Base-by-base conservation (phyloP, 2,329 filamentous ascomycete species). In the Phyllosticta paracitricarpa region DNA sequence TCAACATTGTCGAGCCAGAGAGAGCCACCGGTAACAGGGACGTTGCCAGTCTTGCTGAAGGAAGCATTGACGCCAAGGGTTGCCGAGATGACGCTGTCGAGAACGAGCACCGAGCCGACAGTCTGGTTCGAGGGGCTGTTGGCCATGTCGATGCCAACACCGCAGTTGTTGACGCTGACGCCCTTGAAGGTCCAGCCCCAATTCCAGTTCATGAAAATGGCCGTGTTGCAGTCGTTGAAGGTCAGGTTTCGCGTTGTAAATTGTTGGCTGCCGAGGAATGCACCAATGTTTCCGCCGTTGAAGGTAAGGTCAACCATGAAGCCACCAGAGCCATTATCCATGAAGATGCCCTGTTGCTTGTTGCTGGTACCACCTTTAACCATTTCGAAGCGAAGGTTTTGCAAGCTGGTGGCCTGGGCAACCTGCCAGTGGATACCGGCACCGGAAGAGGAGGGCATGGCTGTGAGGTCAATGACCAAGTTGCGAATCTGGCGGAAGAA, bases 1-100 rank as follows among this genome's bases (percentile, higher is more conserved):
- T 97, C 91, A 35, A 95, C 89, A 67, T 97, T 97, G 76, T 96
- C 89, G 10, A 97, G 75, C 66, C 96, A 82, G 54, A 97, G 82
- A 14, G 89, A 90, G 63, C 89, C 90, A 69, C 91, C 93, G 67
- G 89, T 89, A 61, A 81, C 76, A 24, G 84, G 81, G 62, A 86
- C 81, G 61, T 82, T 84, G 66, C 82, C 81, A 76, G 87, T 89
- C 40, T 48, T 48, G 9, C 85, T 81, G 62, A 89, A 96, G 1
- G 87, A 84, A 26, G 91, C 93, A 67, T 84, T 84, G 68, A 97
- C 81, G 66, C 89, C 93, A 60, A 90, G 82, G 1, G 89, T 93
- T 75, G 89, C 87, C 65, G 80, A 82, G 68, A 97, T 84, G 66
- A 81, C 85, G 77, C 87, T 92, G 78, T 97, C 93, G 59, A 92